Evolutionary conservation across 257 asterid species (phyloP).

Genomic region (Dorcoceras hygrometricum): DNA sequence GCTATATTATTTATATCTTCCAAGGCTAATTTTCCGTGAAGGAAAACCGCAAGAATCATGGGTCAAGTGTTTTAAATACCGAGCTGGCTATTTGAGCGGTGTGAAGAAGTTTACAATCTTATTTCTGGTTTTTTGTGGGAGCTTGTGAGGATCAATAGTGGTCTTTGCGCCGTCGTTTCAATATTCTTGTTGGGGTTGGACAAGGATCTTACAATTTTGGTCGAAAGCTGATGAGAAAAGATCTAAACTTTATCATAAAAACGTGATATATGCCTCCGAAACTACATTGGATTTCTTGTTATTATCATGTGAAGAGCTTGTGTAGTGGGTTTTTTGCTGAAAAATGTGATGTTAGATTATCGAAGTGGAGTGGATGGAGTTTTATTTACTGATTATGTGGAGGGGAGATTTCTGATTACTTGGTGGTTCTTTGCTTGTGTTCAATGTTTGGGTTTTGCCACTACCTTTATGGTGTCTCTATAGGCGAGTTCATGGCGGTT

Average conservation of each 20-base stretch:
- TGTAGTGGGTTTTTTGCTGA: constrained; percentile 18
- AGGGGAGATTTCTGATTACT: constrained; percentile 2
- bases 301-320: constrained; percentile 4
- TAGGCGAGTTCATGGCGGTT: not conserved
- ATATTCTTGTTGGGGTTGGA: constrained; percentile 13
- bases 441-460: not conserved
- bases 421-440: constrained; percentile 3
- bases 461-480: not conserved
- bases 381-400: constrained; percentile 20
- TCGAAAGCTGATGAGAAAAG: constrained; percentile 1
- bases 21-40: not conserved
- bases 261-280: constrained; percentile 13
- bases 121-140: not conserved
- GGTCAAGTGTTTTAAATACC: constrained; percentile 6
- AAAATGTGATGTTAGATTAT: constrained; percentile 18
- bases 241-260: not conserved
- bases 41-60: constrained; percentile 11
- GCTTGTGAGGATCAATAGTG: not conserved
- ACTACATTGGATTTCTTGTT: not conserved
- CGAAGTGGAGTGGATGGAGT: constrained; percentile 16
- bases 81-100: constrained; percentile 7
- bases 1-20: not conserved
- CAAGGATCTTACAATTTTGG: constrained; percentile 24
- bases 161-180: not conserved
- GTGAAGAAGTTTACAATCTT: not conserved